phyloP scores from a whole-genome alignment of 2,329 filamentous ascomycete genomes.

The Neofusicoccum cordaticola region DNA sequence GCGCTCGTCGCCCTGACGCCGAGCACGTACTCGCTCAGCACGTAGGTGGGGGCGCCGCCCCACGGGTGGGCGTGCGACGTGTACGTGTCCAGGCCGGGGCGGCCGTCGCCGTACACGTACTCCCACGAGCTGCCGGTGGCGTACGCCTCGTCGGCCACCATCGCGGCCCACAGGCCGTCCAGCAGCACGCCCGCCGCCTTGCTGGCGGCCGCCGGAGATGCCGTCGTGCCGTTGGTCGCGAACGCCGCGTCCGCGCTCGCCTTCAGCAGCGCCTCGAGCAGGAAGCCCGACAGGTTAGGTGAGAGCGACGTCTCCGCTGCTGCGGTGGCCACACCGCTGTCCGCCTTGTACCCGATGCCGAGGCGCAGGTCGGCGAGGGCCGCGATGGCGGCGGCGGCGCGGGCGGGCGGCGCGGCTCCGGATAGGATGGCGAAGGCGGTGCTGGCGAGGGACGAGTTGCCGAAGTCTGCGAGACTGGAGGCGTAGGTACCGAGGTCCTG shows the following conservation, averaged over 20 bases:
- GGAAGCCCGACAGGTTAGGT: slow-evolving; percentile 48
- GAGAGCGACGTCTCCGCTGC: slow-evolving; percentile 34
- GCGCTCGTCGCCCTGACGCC: not conserved
- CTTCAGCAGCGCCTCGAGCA: slow-evolving; percentile 38
- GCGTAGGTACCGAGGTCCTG: slow-evolving; percentile 30
- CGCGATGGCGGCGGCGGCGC: slow-evolving; percentile 29
- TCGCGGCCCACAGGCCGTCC: slow-evolving; percentile 41
- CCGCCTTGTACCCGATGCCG: slow-evolving; percentile 37
- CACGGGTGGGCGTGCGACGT: slow-evolving; percentile 47
- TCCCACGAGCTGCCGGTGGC: slow-evolving; percentile 46
- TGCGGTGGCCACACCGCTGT: slow-evolving; percentile 23
- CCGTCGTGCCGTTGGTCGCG: not conserved
- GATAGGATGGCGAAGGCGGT: slow-evolving; percentile 35
- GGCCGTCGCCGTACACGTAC: slow-evolving; percentile 40
- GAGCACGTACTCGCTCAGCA: slow-evolving; percentile 26
- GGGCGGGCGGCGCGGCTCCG: slow-evolving; percentile 32
- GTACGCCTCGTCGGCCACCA: slow-evolving; percentile 38
- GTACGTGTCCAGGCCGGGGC: slow-evolving; percentile 42
- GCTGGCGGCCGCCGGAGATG: not conserved
- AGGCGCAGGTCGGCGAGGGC: slow-evolving; percentile 31
- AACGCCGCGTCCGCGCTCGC: slow-evolving; percentile 21
- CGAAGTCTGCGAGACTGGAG: not conserved
- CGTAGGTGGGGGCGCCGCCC: slow-evolving; percentile 47
- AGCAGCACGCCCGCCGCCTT: slow-evolving; percentile 30
- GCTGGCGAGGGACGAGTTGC: slow-evolving; percentile 26